Base-by-base conservation (phyloP, 176 grass and related monocot species). In the Musa beccarii region DNA sequence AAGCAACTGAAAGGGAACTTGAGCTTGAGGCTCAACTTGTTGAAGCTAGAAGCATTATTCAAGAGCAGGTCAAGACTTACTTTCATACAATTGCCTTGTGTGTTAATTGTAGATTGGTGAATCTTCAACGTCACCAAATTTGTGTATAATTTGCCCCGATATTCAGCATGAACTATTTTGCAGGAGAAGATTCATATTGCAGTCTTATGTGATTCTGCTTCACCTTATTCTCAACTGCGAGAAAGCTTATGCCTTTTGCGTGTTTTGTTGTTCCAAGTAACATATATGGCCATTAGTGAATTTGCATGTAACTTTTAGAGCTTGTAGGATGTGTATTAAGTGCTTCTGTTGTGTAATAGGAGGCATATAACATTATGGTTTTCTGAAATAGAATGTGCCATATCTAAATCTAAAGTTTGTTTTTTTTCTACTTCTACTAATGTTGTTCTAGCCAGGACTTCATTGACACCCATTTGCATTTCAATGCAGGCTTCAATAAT, bases 1-100 rank as follows among this genome's bases (percentile, higher is more conserved):
- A 99, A 88, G 91, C 79, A 17, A 99, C 96, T 0, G 96, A 99
- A 20, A 86, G 96, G 81, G 96, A 99, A 75, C 96, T 99, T 79
- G 96, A 99, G 74, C 90, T 99, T 54, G 96, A 99, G 86, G 96
- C 96, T 83, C 96, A 99, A 76, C 85, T 99, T 57, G 96, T 99
- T 73, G 96, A 99, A 85, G 96, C 96, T 80, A 94, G 96, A 82
- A 99, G 96, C 81, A 99, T 99, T 49, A 99, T 99, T 61, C 96
- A 99, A 79, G 96, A 99, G 75, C 96, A 99, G 88, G 96, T 89
- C 69, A 77, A 49, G 17, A 53, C 76, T 50, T 34, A 8, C 10
- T 24, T 57, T 57, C 52, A 57, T 26, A 52, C 11, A 23, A 9
- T 10, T 69, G 0, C 54, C 28, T 68, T 16, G 28, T 67, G 25